Evolutionary conservation across 306 rosid species (phyloP).

Genomic region (Medicago truncatula): DNA sequence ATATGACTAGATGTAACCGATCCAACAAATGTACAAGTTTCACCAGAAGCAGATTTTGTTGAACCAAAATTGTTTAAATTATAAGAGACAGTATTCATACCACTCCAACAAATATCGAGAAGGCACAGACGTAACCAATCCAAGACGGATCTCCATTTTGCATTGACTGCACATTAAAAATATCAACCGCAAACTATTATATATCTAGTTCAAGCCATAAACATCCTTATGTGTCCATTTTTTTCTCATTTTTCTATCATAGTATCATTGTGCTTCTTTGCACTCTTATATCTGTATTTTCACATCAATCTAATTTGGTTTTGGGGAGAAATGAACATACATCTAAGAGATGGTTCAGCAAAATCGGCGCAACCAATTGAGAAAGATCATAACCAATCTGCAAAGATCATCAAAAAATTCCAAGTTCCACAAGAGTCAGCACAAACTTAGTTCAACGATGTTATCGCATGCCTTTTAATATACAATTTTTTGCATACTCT

Average conservation of each 20-base stretch:
- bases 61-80: background rate
- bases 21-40: no score
- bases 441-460: slow-evolving; percentile 15
- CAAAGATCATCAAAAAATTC: slow-evolving; percentile 39
- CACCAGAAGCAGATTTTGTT: no score
- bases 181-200: slow-evolving; percentile 38
- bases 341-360: slow-evolving; percentile 72
- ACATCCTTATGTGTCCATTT: background rate
- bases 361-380: slow-evolving; percentile 73
- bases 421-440: slow-evolving; percentile 28
- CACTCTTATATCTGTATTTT: background rate
- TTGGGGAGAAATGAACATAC: slow-evolving; percentile 49
- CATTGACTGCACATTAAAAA: slow-evolving; percentile 77
- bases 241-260: slow-evolving; percentile 9
- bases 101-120: slow-evolving; percentile 79
- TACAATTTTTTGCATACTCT: background rate
- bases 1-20: no score
- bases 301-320: slow-evolving; percentile 14
- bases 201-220: slow-evolving; percentile 25
- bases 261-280: background rate
- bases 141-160: slow-evolving; percentile 87
- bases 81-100: slow-evolving; percentile 55
- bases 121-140: slow-evolving; percentile 84
- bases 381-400: slow-evolving; percentile 83
- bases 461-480: slow-evolving; percentile 24